Base-by-base conservation (phyloP, 805 yeast genomes). In the Wickerhamiella occidentalis region DNA sequence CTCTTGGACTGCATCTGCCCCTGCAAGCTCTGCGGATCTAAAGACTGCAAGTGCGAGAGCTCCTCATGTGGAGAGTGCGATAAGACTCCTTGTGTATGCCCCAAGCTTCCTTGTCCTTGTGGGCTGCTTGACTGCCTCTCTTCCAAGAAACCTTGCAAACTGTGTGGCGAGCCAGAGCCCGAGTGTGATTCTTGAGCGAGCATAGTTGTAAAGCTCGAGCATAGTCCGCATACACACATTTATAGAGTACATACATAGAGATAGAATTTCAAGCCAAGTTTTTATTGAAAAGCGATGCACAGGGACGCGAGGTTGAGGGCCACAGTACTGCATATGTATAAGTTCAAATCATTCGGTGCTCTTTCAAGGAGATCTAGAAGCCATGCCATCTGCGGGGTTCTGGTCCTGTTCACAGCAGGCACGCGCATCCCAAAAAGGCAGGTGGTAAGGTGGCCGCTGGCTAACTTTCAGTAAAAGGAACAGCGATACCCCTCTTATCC, bases 81-180 rank as follows among this genome's bases (percentile, higher is more conserved):
- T 6, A 13, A 19, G 22, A 15, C 19, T 17, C 28, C 40, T 3
- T 44, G 47, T 19, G 33, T n/a, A 15, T 40, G 44, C 44, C 44
- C 44, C 33, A 40, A 40, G 44, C n/a, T 19, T 9, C 44, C 44
- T 6, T 40, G 44, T 33, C 44, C 44, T 15, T 40, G 44, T 28
- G 44, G 29, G 22, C 17, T 33, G 30, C 40, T 44, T 13, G 33
- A 30, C 26, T 44, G 47, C 40, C 29, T 44, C 38, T 22, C 40
- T 23, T 23, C 40, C 25, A 30, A 44, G 29, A 33, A 29, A 28
- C 40, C 47, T n/a, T 44, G 47, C 22, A 18, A 22, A 13, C 22
- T 22, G 22, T 44, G 47, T 25, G 47, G 47, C 19, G 40, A 44
- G 30, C 40, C 47, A 3, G 29, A 30, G 30, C 40, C 47, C 13